Evolutionary conservation across 106 monocot species (phyloP).

Genomic region (Posidonia australis): DNA sequence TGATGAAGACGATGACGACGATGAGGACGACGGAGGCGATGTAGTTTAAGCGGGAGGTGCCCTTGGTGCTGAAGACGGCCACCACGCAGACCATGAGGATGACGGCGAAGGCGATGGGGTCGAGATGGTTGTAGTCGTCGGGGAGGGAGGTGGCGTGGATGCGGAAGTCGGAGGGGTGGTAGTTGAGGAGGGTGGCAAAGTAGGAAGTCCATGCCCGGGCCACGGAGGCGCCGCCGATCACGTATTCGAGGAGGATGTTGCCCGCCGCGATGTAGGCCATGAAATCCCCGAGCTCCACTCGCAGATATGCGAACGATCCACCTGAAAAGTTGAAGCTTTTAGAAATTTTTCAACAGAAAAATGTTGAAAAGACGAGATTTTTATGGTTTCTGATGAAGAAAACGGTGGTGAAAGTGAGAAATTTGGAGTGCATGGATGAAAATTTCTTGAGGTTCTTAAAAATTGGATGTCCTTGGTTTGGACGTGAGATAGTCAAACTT

Average conservation of each 20-base stretch:
- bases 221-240: too few relatives aligned
- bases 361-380: too few relatives aligned
- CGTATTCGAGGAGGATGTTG: conserved; percentile 66
- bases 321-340: conserved; percentile 9
- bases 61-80: too few relatives aligned
- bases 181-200: conserved; percentile 39
- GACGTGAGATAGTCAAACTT: too few relatives aligned
- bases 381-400: too few relatives aligned
- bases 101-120: conserved; percentile 32
- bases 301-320: conserved; percentile 80
- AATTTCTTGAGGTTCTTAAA: too few relatives aligned
- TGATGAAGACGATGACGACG: too few relatives aligned
- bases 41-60: too few relatives aligned
- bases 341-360: neutral
- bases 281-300: conserved; percentile 89
- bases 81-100: conserved; percentile 37
- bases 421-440: too few relatives aligned
- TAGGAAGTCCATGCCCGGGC: conserved; percentile 44
- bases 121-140: conserved; percentile 53
- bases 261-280: conserved; percentile 83
- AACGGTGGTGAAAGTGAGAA: too few relatives aligned
- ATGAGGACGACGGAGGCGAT: too few relatives aligned
- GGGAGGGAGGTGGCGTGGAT: conserved; percentile 44
- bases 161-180: conserved; percentile 63
- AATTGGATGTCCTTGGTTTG: too few relatives aligned